phyloP scores from a whole-genome alignment of 2,329 filamentous ascomycete genomes.

The Aureobasidium sp. region DNA sequence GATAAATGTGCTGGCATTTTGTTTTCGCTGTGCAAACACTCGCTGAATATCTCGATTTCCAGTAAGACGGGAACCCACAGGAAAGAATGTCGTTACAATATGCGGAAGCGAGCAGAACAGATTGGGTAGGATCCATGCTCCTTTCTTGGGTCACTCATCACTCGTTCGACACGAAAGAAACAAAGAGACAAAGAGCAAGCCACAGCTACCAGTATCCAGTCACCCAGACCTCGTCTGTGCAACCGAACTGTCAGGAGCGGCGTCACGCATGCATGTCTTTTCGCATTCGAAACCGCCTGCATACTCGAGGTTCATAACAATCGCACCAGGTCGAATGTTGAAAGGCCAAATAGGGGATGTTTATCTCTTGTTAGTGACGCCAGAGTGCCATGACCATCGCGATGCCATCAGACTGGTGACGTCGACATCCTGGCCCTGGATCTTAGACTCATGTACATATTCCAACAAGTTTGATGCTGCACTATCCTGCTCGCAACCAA shows the following conservation, averaged over 20 bases:
- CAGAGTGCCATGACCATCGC: neutral
- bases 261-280: constrained; percentile 7
- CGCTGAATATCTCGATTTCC: neutral
- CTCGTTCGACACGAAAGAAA: neutral
- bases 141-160: neutral
- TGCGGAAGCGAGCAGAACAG: neutral
- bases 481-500: neutral
- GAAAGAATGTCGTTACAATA: neutral
- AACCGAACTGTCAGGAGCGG: constrained; percentile 8
- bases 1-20: neutral
- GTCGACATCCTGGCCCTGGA: neutral
- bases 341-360: neutral
- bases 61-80: neutral
- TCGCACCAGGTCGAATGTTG: neutral
- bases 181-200: neutral
- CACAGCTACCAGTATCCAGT: neutral
- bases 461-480: neutral
- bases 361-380: neutral
- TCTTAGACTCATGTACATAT: neutral
- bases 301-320: neutral
- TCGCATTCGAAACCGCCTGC: constrained; percentile 9
- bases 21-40: neutral
- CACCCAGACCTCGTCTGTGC: neutral
- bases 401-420: neutral
- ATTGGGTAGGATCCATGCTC: neutral